phyloP scores from a whole-genome alignment of 805 yeast species.

The Dipodascus albidus region DNA sequence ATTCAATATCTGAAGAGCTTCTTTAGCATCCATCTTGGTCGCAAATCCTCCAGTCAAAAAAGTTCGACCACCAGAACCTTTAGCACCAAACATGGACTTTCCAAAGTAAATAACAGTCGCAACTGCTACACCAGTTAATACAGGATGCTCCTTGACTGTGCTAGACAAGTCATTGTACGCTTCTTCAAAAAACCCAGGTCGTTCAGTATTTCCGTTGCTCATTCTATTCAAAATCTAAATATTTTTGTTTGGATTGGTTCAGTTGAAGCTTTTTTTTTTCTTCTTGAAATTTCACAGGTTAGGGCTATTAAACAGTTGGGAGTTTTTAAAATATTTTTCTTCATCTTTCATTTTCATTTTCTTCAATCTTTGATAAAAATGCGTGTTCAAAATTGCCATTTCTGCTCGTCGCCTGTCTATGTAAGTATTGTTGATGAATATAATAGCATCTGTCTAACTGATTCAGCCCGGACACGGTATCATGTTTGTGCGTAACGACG shows the following conservation, averaged over 20 bases:
- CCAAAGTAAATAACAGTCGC: conserved; percentile 3
- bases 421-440: conserved; percentile 17
- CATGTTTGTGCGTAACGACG: conserved; percentile 95
- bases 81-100: conserved; percentile 21
- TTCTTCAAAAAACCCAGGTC: conserved; percentile 1
- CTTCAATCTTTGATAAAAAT: conserved; percentile 11
- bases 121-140: not conserved
- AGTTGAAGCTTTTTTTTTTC: not conserved
- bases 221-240: too few relatives aligned
- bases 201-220: not conserved
- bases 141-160: conserved; percentile 2
- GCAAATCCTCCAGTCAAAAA: conserved; percentile 86
- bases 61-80: conserved; percentile 61
- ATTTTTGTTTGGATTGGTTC: not conserved
- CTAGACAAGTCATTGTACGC: conserved; percentile 26
- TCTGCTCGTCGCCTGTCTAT: conserved; percentile 94
- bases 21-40: conserved; percentile 77
- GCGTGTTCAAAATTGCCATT: conserved; percentile 63
- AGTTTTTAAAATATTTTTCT: not conserved
- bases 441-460: conserved; percentile 4
- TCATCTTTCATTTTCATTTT: not conserved
- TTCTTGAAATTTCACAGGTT: not conserved
- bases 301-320: not conserved
- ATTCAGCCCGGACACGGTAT: conserved; percentile 73
- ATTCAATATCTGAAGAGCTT: conserved; percentile 76